These are phyloP conservation scores for Picea abies DNA, from an alignment of 83 land plant species.

Conservation along the genomic window DNA sequence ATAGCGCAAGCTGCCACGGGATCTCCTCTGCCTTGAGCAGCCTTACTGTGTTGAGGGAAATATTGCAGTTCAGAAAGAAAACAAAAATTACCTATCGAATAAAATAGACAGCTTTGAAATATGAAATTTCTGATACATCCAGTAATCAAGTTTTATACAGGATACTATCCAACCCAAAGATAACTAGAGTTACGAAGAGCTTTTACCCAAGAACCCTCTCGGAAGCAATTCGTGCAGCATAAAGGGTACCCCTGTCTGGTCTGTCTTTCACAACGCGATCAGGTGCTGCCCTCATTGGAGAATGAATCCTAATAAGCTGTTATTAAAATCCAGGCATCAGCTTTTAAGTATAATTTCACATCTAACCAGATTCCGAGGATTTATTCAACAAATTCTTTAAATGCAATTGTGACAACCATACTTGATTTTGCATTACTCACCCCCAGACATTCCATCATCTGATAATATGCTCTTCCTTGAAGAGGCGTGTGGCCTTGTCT, in stretches of 20 bases:
- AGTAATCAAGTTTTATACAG: background rate
- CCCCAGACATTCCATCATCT: conserved; percentile 97
- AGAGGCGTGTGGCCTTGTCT: conserved; percentile 93
- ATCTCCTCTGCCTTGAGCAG: conserved; percentile 45
- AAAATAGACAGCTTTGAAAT: background rate
- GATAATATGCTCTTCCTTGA: conserved; percentile 95
- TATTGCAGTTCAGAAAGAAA: conserved; percentile 8
- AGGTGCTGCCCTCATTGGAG: conserved; percentile 77
- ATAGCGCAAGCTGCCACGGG: conserved; percentile 58
- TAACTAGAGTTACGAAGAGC: background rate
- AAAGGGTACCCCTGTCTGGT: conserved; percentile 44
- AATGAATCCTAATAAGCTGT: conserved; percentile 87
- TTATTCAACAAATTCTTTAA: background rate
- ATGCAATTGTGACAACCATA: background rate
- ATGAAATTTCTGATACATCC: background rate
- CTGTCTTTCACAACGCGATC: conserved; percentile 59
- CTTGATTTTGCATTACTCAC: conserved; percentile 40
- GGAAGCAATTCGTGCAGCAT: conserved; percentile 68
- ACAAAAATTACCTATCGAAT: background rate
- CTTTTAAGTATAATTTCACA: background rate
- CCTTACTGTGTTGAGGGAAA: conserved; percentile 25
- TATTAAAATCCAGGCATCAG: conserved; percentile 9
- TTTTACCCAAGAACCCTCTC: conserved; percentile 61
- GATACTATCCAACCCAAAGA: background rate
- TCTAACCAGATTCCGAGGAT: background rate